Conservation (phyloP, 2,329 filamentous ascomycete genomes). For the Amesomyces nigricolor region DNA sequence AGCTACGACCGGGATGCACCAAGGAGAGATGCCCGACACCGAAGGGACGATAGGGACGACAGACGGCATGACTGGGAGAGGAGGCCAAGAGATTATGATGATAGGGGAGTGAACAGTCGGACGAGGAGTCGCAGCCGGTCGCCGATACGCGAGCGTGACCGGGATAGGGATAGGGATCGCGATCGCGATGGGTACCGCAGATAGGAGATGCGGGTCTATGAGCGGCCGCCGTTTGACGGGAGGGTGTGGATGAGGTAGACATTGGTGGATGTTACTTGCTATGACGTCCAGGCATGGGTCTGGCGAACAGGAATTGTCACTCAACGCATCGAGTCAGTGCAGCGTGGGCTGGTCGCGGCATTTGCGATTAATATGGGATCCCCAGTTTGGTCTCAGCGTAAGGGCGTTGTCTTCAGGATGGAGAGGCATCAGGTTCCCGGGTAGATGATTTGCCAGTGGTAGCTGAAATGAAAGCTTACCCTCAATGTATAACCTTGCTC, state of each 20-base stretch:
- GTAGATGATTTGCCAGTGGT: too few relatives aligned
- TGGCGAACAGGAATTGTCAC: too few relatives aligned
- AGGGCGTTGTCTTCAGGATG: neutral
- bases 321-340: too few relatives aligned
- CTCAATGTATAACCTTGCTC: too few relatives aligned
- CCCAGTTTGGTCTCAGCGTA: too few relatives aligned
- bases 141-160: conserved; percentile 35
- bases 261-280: too few relatives aligned
- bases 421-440: neutral
- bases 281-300: too few relatives aligned
- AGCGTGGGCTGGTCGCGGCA: too few relatives aligned
- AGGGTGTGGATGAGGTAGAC: too few relatives aligned
- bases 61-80: conserved; percentile 32
- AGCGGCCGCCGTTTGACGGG: too few relatives aligned
- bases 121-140: conserved; percentile 44
- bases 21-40: conserved; percentile 37
- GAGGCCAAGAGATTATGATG: conserved; percentile 31
- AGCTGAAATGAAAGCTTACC: too few relatives aligned
- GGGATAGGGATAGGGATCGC: conserved; percentile 40
- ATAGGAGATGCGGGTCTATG: conserved; percentile 28
- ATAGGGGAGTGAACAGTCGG: conserved; percentile 35
- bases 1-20: conserved; percentile 37
- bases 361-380: too few relatives aligned
- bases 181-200: conserved; percentile 48
- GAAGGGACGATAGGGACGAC: conserved; percentile 38